phyloP scores from a whole-genome alignment of 495 filamentous ascomycete genomes.

The Xylaria castorea region DNA sequence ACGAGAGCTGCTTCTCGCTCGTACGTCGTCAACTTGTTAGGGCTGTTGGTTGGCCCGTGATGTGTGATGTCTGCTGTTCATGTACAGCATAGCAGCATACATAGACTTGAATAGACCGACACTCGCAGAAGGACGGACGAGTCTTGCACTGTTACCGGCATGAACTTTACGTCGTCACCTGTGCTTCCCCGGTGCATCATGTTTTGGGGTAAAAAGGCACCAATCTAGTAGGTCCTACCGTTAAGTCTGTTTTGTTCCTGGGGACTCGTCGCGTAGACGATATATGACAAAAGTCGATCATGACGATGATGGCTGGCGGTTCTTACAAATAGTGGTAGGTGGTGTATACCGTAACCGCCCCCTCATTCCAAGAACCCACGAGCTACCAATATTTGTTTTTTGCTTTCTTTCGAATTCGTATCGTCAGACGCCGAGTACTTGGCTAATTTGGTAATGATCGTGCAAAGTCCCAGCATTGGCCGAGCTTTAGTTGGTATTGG shows the following conservation, averaged over 20 bases:
- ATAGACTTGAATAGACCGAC: not conserved
- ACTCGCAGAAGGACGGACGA: not conserved
- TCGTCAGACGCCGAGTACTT: constrained; percentile 10
- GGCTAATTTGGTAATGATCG: not conserved
- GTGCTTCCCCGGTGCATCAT: constrained; percentile 5
- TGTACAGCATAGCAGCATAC: constrained; percentile 5
- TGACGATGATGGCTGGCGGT: not conserved
- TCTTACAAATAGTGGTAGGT: constrained; percentile 10
- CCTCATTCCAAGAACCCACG: not conserved
- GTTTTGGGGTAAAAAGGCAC: constrained; percentile 13
- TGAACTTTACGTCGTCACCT: constrained; percentile 13
- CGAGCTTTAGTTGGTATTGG: not conserved
- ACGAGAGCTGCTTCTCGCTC: constrained; percentile 19
- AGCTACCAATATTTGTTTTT: constrained; percentile 4
- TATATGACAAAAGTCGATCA: not conserved
- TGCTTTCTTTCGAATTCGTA: not conserved
- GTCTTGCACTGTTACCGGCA: constrained; percentile 7
- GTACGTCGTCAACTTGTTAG: constrained; percentile 10
- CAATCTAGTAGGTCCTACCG: constrained; percentile 15
- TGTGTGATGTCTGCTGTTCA: constrained; percentile 9
- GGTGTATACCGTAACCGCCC: not conserved
- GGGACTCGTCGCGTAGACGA: not conserved
- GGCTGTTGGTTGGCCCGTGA: constrained; percentile 17
- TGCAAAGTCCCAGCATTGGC: not conserved
- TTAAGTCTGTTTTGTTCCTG: not conserved